Conservation (phyloP, 495 filamentous ascomycete species). For the Annulohypoxylon bovei region DNA sequence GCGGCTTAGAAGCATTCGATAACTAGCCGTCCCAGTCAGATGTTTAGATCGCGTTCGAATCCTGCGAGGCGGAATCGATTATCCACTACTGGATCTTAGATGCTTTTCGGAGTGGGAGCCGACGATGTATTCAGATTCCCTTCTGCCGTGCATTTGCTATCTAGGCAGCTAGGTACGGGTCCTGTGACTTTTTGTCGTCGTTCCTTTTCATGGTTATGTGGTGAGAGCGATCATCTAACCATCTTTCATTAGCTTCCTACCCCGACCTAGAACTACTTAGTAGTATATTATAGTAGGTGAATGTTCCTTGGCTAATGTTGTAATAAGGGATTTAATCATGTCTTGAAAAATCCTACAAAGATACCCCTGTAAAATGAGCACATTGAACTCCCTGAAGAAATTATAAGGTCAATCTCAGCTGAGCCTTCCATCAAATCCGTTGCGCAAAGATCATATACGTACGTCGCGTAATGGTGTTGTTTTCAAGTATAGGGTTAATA, state of each 20-base stretch:
- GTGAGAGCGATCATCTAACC: slow-evolving; percentile 3
- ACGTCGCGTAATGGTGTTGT: background rate
- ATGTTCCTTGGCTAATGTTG: slow-evolving; percentile 11
- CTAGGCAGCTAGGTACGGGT: too few species aligned
- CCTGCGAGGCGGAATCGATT: slow-evolving; percentile 24
- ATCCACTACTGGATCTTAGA: slow-evolving; percentile 11
- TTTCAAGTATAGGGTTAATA: slow-evolving; percentile 9
- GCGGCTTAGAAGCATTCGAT: slow-evolving; percentile 15
- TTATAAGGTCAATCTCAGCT: slow-evolving; percentile 19
- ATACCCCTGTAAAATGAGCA: slow-evolving; percentile 3
- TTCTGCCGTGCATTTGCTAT: background rate
- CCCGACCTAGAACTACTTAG: background rate
- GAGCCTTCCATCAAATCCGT: slow-evolving; percentile 3
- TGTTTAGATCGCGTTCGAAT: slow-evolving; percentile 28
- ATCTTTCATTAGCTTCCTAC: background rate
- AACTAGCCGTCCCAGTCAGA: slow-evolving; percentile 35
- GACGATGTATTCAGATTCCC: slow-evolving; percentile 16
- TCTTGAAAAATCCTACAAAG: slow-evolving; percentile 25
- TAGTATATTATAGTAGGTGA: background rate
- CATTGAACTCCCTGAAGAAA: background rate
- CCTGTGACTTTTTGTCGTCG: background rate
- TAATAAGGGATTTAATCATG: slow-evolving; percentile 17
- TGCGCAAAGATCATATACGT: background rate
- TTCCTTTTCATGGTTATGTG: background rate
- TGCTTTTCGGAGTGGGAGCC: slow-evolving; percentile 4